These are phyloP conservation scores for Globisporangium irregulare DNA, from an alignment of 352 stramenopile species.

Conservation along the genomic window DNA sequence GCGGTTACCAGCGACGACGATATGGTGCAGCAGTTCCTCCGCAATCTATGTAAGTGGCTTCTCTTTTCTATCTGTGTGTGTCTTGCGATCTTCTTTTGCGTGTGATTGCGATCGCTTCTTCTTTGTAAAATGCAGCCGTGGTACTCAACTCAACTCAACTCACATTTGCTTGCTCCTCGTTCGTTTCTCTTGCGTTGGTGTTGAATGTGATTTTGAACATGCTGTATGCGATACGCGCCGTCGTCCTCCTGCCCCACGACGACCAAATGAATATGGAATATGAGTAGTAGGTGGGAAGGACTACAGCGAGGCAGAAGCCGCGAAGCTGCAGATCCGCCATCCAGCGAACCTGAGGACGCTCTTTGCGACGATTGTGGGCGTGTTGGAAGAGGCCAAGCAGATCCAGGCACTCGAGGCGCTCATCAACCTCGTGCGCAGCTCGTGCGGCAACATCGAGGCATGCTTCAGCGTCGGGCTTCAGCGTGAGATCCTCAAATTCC, in stretches of 20 bases:
- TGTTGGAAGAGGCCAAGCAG: conserved; percentile 66
- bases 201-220: not conserved
- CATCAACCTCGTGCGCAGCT: conserved; percentile 75
- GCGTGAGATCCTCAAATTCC: conserved; percentile 66
- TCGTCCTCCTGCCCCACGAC: not conserved
- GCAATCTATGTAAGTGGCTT: conserved; percentile 17
- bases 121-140: not conserved
- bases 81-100: not conserved
- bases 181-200: not conserved
- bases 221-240: conserved; percentile 4
- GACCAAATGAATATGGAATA: not conserved
- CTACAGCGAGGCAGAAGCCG: conserved; percentile 55
- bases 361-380: conserved; percentile 64
- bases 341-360: conserved; percentile 54
- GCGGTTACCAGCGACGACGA: conserved; percentile 2
- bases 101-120: not conserved
- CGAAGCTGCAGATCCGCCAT: conserved; percentile 63
- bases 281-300: conserved; percentile 46
- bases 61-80: not conserved
- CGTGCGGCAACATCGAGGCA: conserved; percentile 72
- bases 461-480: conserved; percentile 70
- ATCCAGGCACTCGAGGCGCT: conserved; percentile 63
- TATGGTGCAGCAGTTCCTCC: conserved; percentile 17
- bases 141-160: conserved; percentile 3
- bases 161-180: not conserved